Base-by-base conservation (phyloP, 768 basidiomycete genomes). In the Mrakia gelida region DNA sequence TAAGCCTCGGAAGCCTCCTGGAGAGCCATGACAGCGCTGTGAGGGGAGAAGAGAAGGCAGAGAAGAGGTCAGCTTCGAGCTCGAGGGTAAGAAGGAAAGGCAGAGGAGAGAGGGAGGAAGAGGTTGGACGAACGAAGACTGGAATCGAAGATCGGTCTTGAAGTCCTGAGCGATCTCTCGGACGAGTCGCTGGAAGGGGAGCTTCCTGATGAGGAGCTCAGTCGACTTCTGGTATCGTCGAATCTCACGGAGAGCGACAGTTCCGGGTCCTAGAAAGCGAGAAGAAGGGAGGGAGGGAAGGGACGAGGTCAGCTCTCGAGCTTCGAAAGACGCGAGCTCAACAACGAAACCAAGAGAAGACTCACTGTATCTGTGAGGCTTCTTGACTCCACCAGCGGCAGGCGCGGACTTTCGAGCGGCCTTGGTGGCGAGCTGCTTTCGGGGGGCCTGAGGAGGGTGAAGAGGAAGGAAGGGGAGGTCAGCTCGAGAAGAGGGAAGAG, bases 221-320 rank as follows among this genome's bases (percentile, higher is more conserved):
- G 87, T 88, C 73, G 86, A 87, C 83, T 87, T 97, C 87, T 98
- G 95, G 89, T 98, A 97, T 86, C 95, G 89, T 84, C 96, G 88
- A 83, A 98, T 98, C 87, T 98, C 95, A 89, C 96, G 95, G 81
- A 99, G 94, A 81, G 96, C 96, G 88, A 99, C 96, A 81, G 96
- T 99, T 88, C 96, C 87, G 79, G 85, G 85, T 80, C 85, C 84
- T 52, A 30, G 16, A 34, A 30, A 65, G 28, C 38, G 45, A 90
- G 11, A 80, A 90, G 90, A 9, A 28, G 65, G 91, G 11, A 80
- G 91, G 90, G n/a, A 28, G 65, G 3, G 23, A 11, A 34, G 23
- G 23, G 54, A 56, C 54, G n/a, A 59, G 30, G 38, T 52, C 49
- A 52, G 49, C 49, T 52, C 49, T 52, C 18, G 18, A 52, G 49